Percentiles rank a stretch among this genome's conserved stretches.
Conservation (phyloP, 495 filamentous ascomycete species). For the Aspergillus panamensis region DNA sequence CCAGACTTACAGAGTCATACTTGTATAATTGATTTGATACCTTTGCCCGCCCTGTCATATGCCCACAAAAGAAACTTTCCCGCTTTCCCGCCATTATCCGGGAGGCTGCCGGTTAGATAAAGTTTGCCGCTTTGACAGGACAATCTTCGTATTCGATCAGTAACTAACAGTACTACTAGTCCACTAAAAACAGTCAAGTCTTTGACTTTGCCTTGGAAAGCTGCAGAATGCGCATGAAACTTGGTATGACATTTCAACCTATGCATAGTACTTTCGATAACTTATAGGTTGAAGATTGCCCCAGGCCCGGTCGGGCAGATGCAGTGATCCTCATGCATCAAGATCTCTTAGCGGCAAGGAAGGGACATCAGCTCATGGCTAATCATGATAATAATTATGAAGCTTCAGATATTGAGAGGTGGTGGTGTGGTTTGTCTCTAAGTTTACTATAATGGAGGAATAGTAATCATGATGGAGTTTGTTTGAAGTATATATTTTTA, state of each 20-base stretch:
- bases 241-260: not conserved
- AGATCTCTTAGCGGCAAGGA: conserved; percentile 14
- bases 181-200: too few relatives aligned
- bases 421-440: too few relatives aligned
- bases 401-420: too few relatives aligned
- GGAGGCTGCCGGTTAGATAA: conserved; percentile 2
- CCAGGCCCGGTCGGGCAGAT: not conserved
- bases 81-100: not conserved
- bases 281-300: too few relatives aligned
- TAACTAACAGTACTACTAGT: too few relatives aligned
- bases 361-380: not conserved
- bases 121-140: not conserved
- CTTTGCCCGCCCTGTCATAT: not conserved
- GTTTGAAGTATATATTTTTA: too few relatives aligned
- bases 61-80: not conserved
- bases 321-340: conserved; percentile 13
- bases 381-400: too few relatives aligned
- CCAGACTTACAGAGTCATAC: not conserved
- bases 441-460: too few relatives aligned
- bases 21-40: too few relatives aligned
- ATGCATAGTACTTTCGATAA: conserved; percentile 1
- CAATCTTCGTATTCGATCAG: not conserved
- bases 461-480: too few relatives aligned
- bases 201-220: too few relatives aligned
- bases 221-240: not conserved